phyloP scores from a whole-genome alignment of 1,284 basidiomycete genomes.

The Boletus smithii region DNA sequence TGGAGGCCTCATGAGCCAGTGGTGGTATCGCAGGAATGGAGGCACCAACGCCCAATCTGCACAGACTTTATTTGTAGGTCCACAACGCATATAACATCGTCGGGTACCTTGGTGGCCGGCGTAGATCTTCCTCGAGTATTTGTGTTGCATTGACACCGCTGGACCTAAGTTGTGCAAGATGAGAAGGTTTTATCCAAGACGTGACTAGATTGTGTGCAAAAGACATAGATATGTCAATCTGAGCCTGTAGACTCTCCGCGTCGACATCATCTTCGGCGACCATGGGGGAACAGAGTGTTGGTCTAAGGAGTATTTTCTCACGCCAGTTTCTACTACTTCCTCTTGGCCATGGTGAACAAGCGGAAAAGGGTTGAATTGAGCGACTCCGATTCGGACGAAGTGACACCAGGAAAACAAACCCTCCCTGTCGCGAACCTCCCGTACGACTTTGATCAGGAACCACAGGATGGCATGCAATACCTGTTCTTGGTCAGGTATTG shows the following conservation, averaged over 20 bases:
- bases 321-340: conserved; percentile 3
- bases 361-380: conserved; percentile 46
- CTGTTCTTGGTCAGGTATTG: conserved; percentile 72
- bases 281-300: conserved; percentile 21
- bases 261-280: conserved; percentile 50
- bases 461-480: conserved; percentile 74
- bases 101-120: conserved; percentile 62
- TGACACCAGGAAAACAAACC: conserved; percentile 57
- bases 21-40: conserved; percentile 46
- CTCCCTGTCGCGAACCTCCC: conserved; percentile 75
- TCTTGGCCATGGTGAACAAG: conserved; percentile 42
- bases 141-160: conserved; percentile 42
- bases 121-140: conserved; percentile 63
- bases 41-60: conserved; percentile 69
- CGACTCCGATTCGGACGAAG: conserved; percentile 53
- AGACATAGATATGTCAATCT: conserved; percentile 75
- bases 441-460: conserved; percentile 57
- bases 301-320: conserved; percentile 24
- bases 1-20: conserved; percentile 46
- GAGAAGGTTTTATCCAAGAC: conserved; percentile 64
- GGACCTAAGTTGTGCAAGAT: conserved; percentile 31
- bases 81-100: neutral
- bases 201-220: conserved; percentile 65
- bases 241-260: conserved; percentile 63
- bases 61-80: conserved; percentile 11